Conservation (phyloP, 2,329 filamentous ascomycete species). For the Aspergillus eucalypticola region DNA sequence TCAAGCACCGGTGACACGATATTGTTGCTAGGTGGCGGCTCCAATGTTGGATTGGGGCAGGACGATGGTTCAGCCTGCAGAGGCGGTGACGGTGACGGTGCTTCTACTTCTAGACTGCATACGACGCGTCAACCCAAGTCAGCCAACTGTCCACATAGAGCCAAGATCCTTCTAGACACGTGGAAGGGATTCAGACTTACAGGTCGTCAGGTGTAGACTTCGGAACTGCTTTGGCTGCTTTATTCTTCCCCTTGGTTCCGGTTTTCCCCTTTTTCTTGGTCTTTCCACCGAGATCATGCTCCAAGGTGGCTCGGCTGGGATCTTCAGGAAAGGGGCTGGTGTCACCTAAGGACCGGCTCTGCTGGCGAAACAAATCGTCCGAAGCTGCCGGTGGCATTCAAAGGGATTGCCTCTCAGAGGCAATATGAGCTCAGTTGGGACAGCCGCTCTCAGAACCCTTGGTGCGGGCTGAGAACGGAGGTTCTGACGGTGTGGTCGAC, state of each 20-base stretch:
- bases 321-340: constrained; percentile 31
- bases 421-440: constrained; percentile 18
- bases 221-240: constrained; percentile 33
- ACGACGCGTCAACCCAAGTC: constrained; percentile 7
- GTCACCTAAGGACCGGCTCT: constrained; percentile 38
- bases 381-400: constrained; percentile 47
- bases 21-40: constrained; percentile 26
- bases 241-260: constrained; percentile 39
- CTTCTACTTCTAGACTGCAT: constrained; percentile 26
- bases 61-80: constrained; percentile 33
- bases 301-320: constrained; percentile 27
- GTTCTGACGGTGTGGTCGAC: constrained; percentile 8
- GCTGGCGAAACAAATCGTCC: constrained; percentile 41
- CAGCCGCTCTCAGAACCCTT: constrained; percentile 35
- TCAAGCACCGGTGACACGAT: constrained; percentile 43
- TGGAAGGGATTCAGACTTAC: constrained; percentile 29
- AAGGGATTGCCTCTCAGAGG: constrained; percentile 35
- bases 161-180: constrained; percentile 4
- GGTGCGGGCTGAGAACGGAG: constrained; percentile 37
- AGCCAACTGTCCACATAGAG: neutral
- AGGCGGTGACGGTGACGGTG: constrained; percentile 20
- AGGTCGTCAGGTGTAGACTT: constrained; percentile 37
- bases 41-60: constrained; percentile 29
- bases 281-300: constrained; percentile 38
- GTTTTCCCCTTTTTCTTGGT: constrained; percentile 44